Conservation (phyloP, 2,329 filamentous ascomycete genomes). For the Ophiostoma australiae region DNA sequence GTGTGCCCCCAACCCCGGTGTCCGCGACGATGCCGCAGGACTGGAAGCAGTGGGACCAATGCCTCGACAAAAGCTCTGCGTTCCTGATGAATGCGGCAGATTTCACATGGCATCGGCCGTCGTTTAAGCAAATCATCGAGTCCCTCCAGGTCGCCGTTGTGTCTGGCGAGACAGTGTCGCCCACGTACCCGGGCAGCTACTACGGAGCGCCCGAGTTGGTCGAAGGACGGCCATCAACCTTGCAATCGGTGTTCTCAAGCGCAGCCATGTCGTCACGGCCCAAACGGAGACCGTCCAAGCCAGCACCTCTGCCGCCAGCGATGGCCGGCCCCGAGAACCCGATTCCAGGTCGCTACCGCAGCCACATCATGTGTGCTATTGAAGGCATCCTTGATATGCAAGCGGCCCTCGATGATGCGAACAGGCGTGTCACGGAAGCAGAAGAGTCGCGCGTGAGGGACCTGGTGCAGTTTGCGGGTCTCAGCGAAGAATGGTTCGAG, state of each 20-base stretch:
- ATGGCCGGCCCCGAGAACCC: conserved; percentile 27
- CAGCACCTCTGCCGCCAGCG: background rate
- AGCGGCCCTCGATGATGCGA: conserved; percentile 28
- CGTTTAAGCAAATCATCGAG: conserved; percentile 43
- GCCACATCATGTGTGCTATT: conserved; percentile 39
- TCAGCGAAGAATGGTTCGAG: conserved; percentile 39
- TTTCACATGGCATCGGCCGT: conserved; percentile 39
- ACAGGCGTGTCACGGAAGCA: conserved; percentile 32
- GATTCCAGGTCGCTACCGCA: conserved; percentile 41
- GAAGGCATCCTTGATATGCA: conserved; percentile 36
- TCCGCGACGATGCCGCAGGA: background rate
- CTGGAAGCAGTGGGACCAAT: conserved; percentile 15
- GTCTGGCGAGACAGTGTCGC: conserved; percentile 30
- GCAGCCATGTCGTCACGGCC: background rate
- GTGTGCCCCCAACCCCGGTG: background rate
- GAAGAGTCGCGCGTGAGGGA: conserved; percentile 33
- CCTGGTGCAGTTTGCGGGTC: conserved; percentile 35
- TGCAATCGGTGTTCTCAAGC: background rate
- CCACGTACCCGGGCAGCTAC: background rate
- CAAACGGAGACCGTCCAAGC: background rate
- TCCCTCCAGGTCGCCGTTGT: conserved; percentile 42
- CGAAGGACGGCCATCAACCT: background rate
- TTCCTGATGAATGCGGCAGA: conserved; percentile 24
- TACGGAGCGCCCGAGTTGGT: background rate
- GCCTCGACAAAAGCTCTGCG: background rate